Base-by-base conservation (phyloP, 352 stramenopile genomes). In the Phytophthora podocarpi region DNA sequence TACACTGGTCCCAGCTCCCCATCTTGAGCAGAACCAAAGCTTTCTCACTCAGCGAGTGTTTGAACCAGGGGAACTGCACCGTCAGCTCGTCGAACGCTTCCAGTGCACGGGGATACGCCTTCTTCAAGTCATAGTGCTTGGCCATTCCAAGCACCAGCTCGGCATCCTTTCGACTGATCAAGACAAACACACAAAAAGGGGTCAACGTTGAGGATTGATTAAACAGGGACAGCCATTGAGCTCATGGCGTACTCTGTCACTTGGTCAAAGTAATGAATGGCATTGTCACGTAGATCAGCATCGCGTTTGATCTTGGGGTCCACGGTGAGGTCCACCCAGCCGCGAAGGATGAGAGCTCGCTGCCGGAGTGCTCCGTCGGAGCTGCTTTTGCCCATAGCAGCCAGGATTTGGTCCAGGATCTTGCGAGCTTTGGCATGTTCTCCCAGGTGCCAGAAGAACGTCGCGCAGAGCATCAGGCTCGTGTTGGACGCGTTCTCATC, bases 1-100 rank as follows among this genome's bases (percentile, higher is more conserved):
- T 69, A 34, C 84, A 91, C 58, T 92, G 78, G 39, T 96, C 88
- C 88, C 88, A 96, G 18, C 80, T 87, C 41, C 82, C 77, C 82
- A 93, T 93, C 43, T 93, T 91, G 30, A 95, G 68, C 51, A 95
- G 39, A 4, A 95, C 70, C 28, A 93, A 64, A 11, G 85, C 88
- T 36, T 96, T 96, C 52, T 95, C 86, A 40, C 72, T 86, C 47
- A 96, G 62, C 16, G 80, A 80, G 67, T 94, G 85, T 48, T 89
- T 80, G 67, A 96, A 95, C 85, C 87, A 95, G 35, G 76, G 65
- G 48, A 79, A 90, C 42, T 85, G 80, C 58, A 94, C 87, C 24
- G 88, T 87, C 48, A 92, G 60, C 32, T 94, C 74, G 68, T 95
- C 83, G 10, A 88, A 76, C 27, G 43, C 78, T 51, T 95, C 82